Percentiles rank a stretch among this genome's conserved stretches.
These are phyloP conservation scores for Aspergillus sp. DNA, from an alignment of 2,329 filamentous ascomycete genomes.

Conservation along the genomic window DNA sequence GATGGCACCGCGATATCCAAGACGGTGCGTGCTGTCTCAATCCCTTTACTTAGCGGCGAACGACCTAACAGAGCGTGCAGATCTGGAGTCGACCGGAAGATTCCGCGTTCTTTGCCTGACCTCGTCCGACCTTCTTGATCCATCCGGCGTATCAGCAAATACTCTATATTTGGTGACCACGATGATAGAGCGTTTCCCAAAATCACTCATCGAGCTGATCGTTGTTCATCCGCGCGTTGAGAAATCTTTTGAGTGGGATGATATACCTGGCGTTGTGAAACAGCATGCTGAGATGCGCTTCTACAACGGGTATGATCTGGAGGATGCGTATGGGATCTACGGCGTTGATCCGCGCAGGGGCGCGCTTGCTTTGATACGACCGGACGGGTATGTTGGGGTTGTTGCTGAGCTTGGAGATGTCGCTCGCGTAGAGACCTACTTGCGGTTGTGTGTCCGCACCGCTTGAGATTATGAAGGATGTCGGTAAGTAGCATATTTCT, in stretches of 20 bases:
- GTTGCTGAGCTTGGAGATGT: slow-evolving; percentile 20
- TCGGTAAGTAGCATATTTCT: too few relatives aligned
- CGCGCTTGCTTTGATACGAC: slow-evolving; percentile 30
- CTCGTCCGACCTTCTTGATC: slow-evolving; percentile 28
- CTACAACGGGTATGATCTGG: slow-evolving; percentile 26
- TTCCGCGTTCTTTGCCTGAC: slow-evolving; percentile 32
- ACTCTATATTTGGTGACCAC: slow-evolving; percentile 4
- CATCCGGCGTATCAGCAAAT: slow-evolving; percentile 20
- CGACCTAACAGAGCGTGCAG: slow-evolving; percentile 9
- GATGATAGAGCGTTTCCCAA: slow-evolving; percentile 20
- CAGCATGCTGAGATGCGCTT: slow-evolving; percentile 30
- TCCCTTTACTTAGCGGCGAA: background rate
- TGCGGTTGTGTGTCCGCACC: slow-evolving; percentile 9
- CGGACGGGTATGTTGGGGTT: slow-evolving; percentile 35
- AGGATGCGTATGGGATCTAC: slow-evolving; percentile 32
- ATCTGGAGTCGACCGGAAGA: slow-evolving; percentile 32
- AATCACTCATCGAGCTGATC: slow-evolving; percentile 27
- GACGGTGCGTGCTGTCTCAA: slow-evolving; percentile 25
- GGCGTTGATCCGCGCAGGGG: slow-evolving; percentile 27
- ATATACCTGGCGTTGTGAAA: slow-evolving; percentile 26
- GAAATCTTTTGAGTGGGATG: slow-evolving; percentile 26
- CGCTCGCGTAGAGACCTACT: slow-evolving; percentile 16
- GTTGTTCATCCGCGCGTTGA: slow-evolving; percentile 26
- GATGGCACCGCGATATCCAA: slow-evolving; percentile 29
- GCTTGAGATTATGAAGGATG: background rate